Conservation (phyloP, 306 rosid species). For the Echinosophora koreensis region DNA sequence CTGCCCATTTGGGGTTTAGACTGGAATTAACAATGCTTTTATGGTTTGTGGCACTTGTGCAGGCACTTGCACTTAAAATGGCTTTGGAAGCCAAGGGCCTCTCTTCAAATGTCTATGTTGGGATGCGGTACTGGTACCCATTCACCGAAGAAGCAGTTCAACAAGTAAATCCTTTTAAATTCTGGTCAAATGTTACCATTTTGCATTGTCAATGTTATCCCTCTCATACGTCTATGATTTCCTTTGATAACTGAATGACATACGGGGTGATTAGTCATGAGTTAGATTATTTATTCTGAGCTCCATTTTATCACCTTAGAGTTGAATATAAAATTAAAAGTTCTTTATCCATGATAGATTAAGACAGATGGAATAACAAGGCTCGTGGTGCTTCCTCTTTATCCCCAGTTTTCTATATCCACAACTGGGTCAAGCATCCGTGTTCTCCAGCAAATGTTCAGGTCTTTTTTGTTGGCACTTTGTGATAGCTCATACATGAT, state of each 20-base stretch:
- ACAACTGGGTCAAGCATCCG: slow-evolving; percentile 99
- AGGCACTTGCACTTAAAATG: slow-evolving; percentile 87
- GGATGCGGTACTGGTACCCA: slow-evolving; percentile 99
- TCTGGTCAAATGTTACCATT: slow-evolving; percentile 27
- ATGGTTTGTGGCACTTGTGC: slow-evolving; percentile 42
- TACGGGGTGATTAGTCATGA: slow-evolving; percentile 16
- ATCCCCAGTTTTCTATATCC: slow-evolving; percentile 98
- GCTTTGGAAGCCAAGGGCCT: slow-evolving; percentile 86
- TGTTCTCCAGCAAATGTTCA: slow-evolving; percentile 77
- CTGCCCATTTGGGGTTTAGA: slow-evolving; percentile 8
- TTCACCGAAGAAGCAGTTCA: slow-evolving; percentile 98
- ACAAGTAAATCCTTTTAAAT: slow-evolving; percentile 64
- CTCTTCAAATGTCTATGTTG: slow-evolving; percentile 83
- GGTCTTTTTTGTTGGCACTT: slow-evolving; percentile 57
- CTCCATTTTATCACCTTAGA: slow-evolving; percentile 37
- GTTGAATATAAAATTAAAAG: slow-evolving; percentile 37
- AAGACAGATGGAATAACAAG: slow-evolving; percentile 89
- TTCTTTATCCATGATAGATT: slow-evolving; percentile 64
- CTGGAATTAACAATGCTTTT: slow-evolving; percentile 30
- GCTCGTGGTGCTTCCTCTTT: slow-evolving; percentile 95
- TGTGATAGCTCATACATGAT: slow-evolving; percentile 35
- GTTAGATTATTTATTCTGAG: slow-evolving; percentile 18
- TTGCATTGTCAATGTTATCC: slow-evolving; percentile 9
- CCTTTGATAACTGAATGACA: slow-evolving; percentile 27
- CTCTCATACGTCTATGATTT: slow-evolving; percentile 5